Evolutionary conservation across 225 moss, liverwort and hornwort genomes (phyloP), one percentile per base, ranked within the genome.

Genomic region (Climacium dendroides): DNA sequence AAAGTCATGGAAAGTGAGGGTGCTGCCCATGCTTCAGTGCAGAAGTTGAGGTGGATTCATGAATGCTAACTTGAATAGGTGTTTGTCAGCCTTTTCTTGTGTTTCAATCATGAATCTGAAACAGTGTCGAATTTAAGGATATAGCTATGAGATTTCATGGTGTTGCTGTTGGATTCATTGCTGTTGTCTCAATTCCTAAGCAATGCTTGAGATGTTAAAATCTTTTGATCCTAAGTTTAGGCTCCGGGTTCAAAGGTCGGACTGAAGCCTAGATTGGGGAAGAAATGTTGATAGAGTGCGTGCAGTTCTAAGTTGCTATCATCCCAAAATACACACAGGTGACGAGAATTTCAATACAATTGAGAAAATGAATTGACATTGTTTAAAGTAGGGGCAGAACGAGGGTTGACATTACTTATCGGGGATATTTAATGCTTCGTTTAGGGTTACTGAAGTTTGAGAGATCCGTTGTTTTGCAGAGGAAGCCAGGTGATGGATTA

Each of bases 401-500:
- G 45, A 45, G 35, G 47, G 47, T 35, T 25, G 15, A n/a, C 23
- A n/a, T n/a, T n/a, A n/a, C n/a, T n/a, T n/a, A n/a, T n/a, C n/a
- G n/a, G n/a, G n/a, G n/a, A n/a, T n/a, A n/a, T n/a, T n/a, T n/a
- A n/a, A 54, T 81, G 45, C 18, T 77, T 35, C 52, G 77, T n/a
- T 81, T 47, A 17, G 41, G 41, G 58, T 64, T 81, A 63, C n/a
- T 85, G 81, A 78, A 78, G 67, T 82, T 66, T 72, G 72, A 64
- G 53, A 29, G 47, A 63, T 41, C 55, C 53, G 5, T 73, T 80
- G 79, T 60, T 89, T 74, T 85, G 94, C 90, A 98, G 99, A 93
- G 90, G 82, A 94, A 88, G 60, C 79, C 89, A 76, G 99, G 95
- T 79, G 89, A 99, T 85, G 96, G 97, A 53, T 87, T 99, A 78